Percentiles rank a stretch among this genome's conserved stretches.
Evolutionary conservation across 1,139 yeast species (phyloP).

Genomic region (Taphrina communis): DNA sequence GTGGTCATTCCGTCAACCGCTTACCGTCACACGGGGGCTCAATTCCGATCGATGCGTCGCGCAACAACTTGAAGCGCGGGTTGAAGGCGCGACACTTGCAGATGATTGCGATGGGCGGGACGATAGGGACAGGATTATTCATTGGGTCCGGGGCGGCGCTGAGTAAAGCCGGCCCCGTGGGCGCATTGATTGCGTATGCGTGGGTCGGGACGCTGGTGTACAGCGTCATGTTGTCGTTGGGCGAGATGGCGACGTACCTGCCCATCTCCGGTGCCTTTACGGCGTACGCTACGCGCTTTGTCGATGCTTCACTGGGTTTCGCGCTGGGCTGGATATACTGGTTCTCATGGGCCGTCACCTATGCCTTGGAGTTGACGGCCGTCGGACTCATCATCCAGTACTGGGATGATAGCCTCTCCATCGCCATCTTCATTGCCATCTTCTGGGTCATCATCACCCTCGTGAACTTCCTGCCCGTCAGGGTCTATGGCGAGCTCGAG

Average conservation of each 20-base stretch:
- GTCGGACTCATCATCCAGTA: conserved; percentile 75
- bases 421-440: conserved; percentile 77
- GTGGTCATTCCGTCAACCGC: not conserved
- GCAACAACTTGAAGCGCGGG: conserved; percentile 50
- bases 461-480: conserved; percentile 67
- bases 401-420: conserved; percentile 65
- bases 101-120: conserved; percentile 61
- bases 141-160: conserved; percentile 80
- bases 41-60: not conserved
- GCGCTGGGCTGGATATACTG: conserved; percentile 84
- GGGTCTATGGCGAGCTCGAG: conserved; percentile 69
- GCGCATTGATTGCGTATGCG: conserved; percentile 72
- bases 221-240: conserved; percentile 73
- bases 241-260: conserved; percentile 84
- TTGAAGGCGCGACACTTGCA: conserved; percentile 58
- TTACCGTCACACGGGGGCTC: not conserved
- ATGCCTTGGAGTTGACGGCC: conserved; percentile 79
- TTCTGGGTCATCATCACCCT: conserved; percentile 62
- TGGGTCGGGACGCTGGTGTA: conserved; percentile 71
- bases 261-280: conserved; percentile 83
- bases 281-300: conserved; percentile 33
- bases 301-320: conserved; percentile 61
- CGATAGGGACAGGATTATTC: conserved; percentile 60
- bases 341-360: conserved; percentile 87
- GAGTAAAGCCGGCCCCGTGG: conserved; percentile 81